Base-by-base conservation (phyloP, 192 early-diverging fungal genomes). In the Entophlyctis luteolus region DNA sequence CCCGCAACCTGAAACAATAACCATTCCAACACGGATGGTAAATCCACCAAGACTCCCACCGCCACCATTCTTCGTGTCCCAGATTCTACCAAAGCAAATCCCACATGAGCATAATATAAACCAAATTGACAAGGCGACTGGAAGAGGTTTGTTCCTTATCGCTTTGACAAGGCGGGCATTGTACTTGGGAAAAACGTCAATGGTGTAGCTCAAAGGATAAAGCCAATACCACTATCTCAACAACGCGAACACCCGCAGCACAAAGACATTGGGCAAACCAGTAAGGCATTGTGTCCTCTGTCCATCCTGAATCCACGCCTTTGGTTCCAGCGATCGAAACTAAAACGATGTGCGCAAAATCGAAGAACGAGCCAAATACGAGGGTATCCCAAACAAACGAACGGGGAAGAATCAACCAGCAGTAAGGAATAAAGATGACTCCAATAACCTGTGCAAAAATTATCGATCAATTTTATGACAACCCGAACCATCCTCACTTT, bases 191-290 rank as follows among this genome's bases (percentile, higher is more conserved):
- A 12, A 25, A 20, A 20, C 14, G 14, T 53, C 14, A 12, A 12
- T 53, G 14, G 18, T 12, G 29, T 2, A 27, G 16, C 14, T 12
- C 0, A 23, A 20, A 20, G 12, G 14, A 20, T 14, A 12, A 53
- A 53, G 1, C 14, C 2, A 22, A 18, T 54, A 63, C 60, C 60
- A 63, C 46, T 18, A 63, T 63, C 46, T 63, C 60, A 2, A 48
- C 45, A 18, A 63, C 55, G 46, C 60, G 60, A 29, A 63, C 60
- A 54, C 16, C 16, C 8, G 60, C 60, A n/a, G 60, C 60, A 6
- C 23, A 18, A 12, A 54, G 48, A 20, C 39, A 45, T 29, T 63
- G 60, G 1, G 55, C 18, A 18, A 48, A 29, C 60, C 60, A 63
- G 22, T 55, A 20, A 25, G 48, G 60, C 50, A 55, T 39, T 16